Evolutionary conservation across 768 basidiomycete species (phyloP), one percentile per base, ranked within the genome.

Genomic region (Rossbeevera mucosa): DNA sequence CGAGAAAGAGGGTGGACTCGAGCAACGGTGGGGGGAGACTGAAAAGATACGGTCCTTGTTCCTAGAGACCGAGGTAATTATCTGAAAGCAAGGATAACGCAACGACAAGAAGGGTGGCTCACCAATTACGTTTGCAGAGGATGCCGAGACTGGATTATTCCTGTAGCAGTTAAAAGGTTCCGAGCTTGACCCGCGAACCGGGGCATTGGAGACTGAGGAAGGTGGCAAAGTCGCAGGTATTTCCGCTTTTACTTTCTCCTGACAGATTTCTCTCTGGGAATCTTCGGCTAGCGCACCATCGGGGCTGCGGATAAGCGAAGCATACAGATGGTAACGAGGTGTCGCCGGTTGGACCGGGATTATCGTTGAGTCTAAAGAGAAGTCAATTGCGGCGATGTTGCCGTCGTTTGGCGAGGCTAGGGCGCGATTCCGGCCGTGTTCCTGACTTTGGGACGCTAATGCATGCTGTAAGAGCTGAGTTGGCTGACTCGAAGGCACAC

Each of bases 201-300:
- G 53, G 18, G 42, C 51, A 48, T 57, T 59, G 48, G 28, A 30
- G n/a, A 63, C 59, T 41, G 65, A 59, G 47, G 61, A 54, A 16
- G 56, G 51, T 29, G 65, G 64, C 18, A 68, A 67, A 25, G 67
- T 62, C 26, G 40, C 29, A 4, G 40, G 61, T 50, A 50, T 53
- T 41, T 46, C 48, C 9, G 30, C 44, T 47, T 46, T 25, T n/a
- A 45, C 65, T 60, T 48, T 50, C 47, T 67, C 51, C 12, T 54
- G 56, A 44, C 25, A 48, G 5, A 79, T 80, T 66, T 82, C 82
- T 63, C 81, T 80, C 62, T 80, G 82, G 0, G 78, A 80, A 21
- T 76, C 74, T 50, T 71, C 74, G 29, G 66, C 66, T 38, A 67
- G 50, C 16, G 45, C 63, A 16, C 70, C 44, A 21, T 57, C 49